These are phyloP conservation scores for Tuber calosporum DNA, from an alignment of 495 filamentous ascomycete species.

Conservation along the genomic window DNA sequence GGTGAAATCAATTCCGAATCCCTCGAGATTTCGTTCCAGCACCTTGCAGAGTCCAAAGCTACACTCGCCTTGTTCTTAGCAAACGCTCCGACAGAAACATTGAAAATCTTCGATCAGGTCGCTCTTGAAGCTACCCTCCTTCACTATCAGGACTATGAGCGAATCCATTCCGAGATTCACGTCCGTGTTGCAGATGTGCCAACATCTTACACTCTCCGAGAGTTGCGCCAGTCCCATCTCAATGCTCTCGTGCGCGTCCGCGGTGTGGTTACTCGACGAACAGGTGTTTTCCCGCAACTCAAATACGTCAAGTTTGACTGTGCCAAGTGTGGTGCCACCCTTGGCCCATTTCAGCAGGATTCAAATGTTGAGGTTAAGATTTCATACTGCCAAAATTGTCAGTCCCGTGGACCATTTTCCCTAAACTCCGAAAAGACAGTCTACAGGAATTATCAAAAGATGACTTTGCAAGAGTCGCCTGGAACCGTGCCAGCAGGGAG, in stretches of 20 bases:
- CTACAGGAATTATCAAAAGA: constrained; percentile 98
- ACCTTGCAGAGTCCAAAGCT: constrained; percentile 82
- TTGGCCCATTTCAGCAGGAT: constrained; percentile 97
- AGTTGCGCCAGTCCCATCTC: constrained; percentile 90
- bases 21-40: constrained; percentile 90
- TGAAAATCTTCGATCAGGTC: constrained; percentile 94
- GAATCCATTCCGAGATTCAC: constrained; percentile 96
- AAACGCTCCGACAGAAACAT: constrained; percentile 85
- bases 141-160: constrained; percentile 94
- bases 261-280: constrained; percentile 90
- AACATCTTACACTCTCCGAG: constrained; percentile 90
- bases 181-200: constrained; percentile 94
- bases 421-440: constrained; percentile 96
- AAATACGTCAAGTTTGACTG: constrained; percentile 98
- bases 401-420: constrained; percentile 90
- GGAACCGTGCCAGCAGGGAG: constrained; percentile 95
- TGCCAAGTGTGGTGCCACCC: constrained; percentile 78
- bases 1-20: constrained; percentile 96
- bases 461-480: constrained; percentile 95
- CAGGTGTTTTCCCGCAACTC: constrained; percentile 96
- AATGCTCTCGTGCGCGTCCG: constrained; percentile 93
- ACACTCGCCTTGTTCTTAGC: constrained; percentile 95
- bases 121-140: constrained; percentile 92
- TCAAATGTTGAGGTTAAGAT: constrained; percentile 93
- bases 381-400: constrained; percentile 94